Base-by-base conservation (phyloP, 2,329 filamentous ascomycete species). In the Neofusicoccum cordaticola region DNA sequence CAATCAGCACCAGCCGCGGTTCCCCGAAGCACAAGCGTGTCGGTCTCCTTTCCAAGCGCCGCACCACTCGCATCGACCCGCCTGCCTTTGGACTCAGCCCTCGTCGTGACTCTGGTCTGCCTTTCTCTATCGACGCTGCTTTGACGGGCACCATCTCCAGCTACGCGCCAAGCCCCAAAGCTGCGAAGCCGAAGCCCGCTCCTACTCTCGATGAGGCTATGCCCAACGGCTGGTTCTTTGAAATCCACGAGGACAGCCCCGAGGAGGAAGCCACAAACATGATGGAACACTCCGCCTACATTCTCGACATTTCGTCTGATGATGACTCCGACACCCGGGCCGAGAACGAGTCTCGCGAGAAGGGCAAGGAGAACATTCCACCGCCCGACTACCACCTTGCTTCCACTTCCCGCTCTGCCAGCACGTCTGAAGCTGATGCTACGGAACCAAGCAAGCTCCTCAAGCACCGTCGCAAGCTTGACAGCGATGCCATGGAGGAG, bases 331-430 rank as follows among this genome's bases (percentile, higher is more conserved):
- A 85, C 71, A 83, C 80, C 57, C 85, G 85, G 72, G 78, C 73
- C 75, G 82, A 69, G 82, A 82, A 79, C 65, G 73, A 75, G 37
- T 85, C 91, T 69, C 84, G 86, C 51, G 77, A 80, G 65, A 83
- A 87, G 37, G 91, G 92, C 72, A 99, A 99, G 82, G 94, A 99
- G 81, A 99, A 99, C 73, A 87, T 97, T 17, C 91, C 94, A 4
- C 94, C 94, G 5, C 77, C 78, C 1, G 80, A 78, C 61, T 82
- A 74, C 50, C 35, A 63, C 34, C 60, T 56, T 15, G 13, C 39
- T 27, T 31, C 51, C 19, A 53, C 27, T 19, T 52, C 39, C 42
- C 62, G 34, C 9, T 58, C 62, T 34, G 41, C 51, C 3, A 39
- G 69, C 12, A 64, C 67, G 47, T 51, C 70, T 0, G 72, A 72